A percentile compares a stretch with the other conserved stretches of the same genome.
These are phyloP conservation scores for Calonectria honghensis DNA, from an alignment of 2,329 filamentous ascomycete species.

Conservation along the genomic window DNA sequence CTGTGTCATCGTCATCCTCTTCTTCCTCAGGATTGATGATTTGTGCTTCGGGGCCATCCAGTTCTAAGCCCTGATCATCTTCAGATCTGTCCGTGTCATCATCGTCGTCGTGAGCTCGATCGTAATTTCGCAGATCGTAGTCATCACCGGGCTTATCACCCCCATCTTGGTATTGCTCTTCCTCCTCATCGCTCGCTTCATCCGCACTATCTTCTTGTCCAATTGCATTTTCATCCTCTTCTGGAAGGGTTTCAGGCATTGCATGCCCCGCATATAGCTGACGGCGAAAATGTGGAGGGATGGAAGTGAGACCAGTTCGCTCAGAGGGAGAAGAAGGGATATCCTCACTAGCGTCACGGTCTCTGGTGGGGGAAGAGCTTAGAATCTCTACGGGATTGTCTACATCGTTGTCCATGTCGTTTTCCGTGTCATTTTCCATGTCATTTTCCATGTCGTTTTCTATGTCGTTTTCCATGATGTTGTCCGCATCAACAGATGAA, in stretches of 20 bases:
- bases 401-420: constrained; percentile 35
- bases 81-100: constrained; percentile 57
- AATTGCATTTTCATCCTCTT: constrained; percentile 33
- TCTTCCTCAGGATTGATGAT: constrained; percentile 55
- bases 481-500: constrained; percentile 38
- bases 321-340: constrained; percentile 34
- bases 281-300: not conserved
- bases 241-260: constrained; percentile 15
- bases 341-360: constrained; percentile 39
- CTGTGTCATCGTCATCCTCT: constrained; percentile 48
- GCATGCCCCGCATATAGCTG: constrained; percentile 19
- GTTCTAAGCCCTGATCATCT: constrained; percentile 55
- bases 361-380: constrained; percentile 49
- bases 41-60: constrained; percentile 52
- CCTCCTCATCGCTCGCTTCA: constrained; percentile 48
- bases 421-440: constrained; percentile 46
- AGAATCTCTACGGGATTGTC: constrained; percentile 51
- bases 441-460: constrained; percentile 49
- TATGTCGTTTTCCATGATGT: constrained; percentile 47
- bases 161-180: constrained; percentile 52
- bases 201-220: constrained; percentile 34
- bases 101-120: constrained; percentile 58
- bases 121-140: constrained; percentile 60
- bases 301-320: constrained; percentile 24
- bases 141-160: constrained; percentile 58